Evolutionary conservation across 2,329 filamentous ascomycete species (phyloP).

Genomic region (Phaeoacremonium minimum): DNA sequence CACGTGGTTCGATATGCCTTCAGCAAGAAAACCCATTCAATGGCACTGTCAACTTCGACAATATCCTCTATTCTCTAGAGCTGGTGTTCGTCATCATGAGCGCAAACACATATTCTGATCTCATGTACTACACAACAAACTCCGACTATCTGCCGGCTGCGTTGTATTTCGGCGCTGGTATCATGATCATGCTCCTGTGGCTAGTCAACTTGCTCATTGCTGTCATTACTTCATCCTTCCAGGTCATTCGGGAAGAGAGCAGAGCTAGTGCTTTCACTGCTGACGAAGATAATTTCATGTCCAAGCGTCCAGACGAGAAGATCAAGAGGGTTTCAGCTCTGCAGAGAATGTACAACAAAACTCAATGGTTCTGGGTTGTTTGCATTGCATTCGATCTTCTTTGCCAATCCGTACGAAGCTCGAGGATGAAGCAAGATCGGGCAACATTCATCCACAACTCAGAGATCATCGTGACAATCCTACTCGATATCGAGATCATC

Average conservation of each 20-base stretch:
- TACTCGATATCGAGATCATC: conserved; percentile 78
- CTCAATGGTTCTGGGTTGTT: conserved; percentile 70
- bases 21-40: conserved; percentile 76
- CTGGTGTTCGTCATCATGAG: conserved; percentile 98
- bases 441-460: conserved; percentile 63
- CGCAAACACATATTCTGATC: conserved; percentile 90
- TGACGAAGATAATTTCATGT: conserved; percentile 49
- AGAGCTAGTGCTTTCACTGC: conserved; percentile 89
- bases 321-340: conserved; percentile 41
- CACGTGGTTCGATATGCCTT: conserved; percentile 76
- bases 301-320: conserved; percentile 32
- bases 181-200: conserved; percentile 94
- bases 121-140: conserved; percentile 90
- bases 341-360: conserved; percentile 72
- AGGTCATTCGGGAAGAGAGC: conserved; percentile 95
- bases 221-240: conserved; percentile 97
- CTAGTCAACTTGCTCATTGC: conserved; percentile 91
- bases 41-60: conserved; percentile 89
- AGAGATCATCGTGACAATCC: conserved; percentile 71
- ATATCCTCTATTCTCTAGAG: conserved; percentile 87
- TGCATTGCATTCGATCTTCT: conserved; percentile 79
- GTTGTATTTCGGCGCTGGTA: conserved; percentile 68
- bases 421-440: conserved; percentile 63
- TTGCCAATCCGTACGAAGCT: conserved; percentile 71
- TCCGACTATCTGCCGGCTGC: conserved; percentile 87